A percentile compares a stretch with the other conserved stretches of the same genome.
These are phyloP conservation scores for Phaeosphaeriaceae sp. DNA, from an alignment of 2,329 filamentous ascomycete species.

Conservation along the genomic window DNA sequence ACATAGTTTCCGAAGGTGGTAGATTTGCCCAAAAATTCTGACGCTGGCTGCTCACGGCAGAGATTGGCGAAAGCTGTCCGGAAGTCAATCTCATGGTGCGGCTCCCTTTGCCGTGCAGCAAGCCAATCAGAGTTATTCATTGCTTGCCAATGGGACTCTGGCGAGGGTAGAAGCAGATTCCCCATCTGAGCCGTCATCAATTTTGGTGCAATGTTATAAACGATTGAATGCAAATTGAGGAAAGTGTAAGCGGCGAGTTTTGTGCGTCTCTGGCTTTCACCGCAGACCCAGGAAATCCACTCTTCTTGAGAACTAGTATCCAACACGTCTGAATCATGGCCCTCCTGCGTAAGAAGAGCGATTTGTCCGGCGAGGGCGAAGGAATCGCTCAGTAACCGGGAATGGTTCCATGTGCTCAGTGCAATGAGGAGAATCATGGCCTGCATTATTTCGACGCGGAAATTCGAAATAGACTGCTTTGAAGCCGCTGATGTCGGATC, in stretches of 20 bases:
- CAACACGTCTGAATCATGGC: not conserved
- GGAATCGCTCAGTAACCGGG: not conserved
- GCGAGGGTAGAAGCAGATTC: not conserved
- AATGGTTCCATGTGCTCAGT: not conserved
- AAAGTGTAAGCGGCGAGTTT: not conserved
- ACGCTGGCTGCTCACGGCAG: not conserved
- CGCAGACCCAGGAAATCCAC: not conserved
- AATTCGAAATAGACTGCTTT: not conserved
- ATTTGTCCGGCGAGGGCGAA: not conserved
- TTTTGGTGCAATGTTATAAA: not conserved
- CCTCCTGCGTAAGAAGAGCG: not conserved
- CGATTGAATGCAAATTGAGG: not conserved
- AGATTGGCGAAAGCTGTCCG: not conserved
- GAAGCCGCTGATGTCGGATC: not conserved
- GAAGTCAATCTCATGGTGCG: not conserved
- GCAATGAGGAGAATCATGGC: not conserved
- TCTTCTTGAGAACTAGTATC: not conserved
- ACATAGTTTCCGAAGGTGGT: not conserved
- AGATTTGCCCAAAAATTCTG: not conserved
- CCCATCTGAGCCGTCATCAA: not conserved
- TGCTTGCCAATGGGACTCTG: not conserved
- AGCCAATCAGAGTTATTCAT: not conserved
- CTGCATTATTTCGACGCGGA: not conserved
- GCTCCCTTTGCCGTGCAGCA: not conserved
- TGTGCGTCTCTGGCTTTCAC: not conserved